Conservation (phyloP, 1,284 basidiomycete species). For the Boletellus deceptivus region DNA sequence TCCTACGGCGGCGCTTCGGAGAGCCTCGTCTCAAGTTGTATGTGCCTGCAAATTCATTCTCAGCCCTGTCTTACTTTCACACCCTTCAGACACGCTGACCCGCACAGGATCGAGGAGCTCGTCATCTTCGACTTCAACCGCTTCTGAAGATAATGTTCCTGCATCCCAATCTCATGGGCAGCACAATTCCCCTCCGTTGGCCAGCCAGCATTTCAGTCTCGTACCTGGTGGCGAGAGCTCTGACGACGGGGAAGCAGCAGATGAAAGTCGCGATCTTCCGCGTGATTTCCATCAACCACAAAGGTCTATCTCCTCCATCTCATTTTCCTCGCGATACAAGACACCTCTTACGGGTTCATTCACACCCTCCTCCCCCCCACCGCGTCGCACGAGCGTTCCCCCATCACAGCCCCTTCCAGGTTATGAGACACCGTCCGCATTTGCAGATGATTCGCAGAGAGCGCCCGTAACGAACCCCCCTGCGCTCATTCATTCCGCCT, state of each 20-base stretch:
- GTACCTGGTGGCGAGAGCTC: slow-evolving; percentile 22
- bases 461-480: slow-evolving; percentile 40
- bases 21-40: slow-evolving; percentile 69
- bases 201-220: not conserved
- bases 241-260: slow-evolving; percentile 44
- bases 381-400: slow-evolving; percentile 36
- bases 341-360: slow-evolving; percentile 69
- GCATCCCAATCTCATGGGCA: slow-evolving; percentile 19
- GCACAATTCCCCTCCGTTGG: slow-evolving; percentile 19
- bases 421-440: slow-evolving; percentile 72
- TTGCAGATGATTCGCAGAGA: slow-evolving; percentile 46
- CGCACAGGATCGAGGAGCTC: slow-evolving; percentile 46
- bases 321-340: slow-evolving; percentile 67
- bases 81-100: slow-evolving; percentile 18
- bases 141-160: slow-evolving; percentile 42
- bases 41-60: slow-evolving; percentile 23
- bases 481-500: slow-evolving; percentile 37
- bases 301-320: slow-evolving; percentile 62
- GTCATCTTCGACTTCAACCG: slow-evolving; percentile 59
- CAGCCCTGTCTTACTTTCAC: slow-evolving; percentile 1
- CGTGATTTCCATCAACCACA: slow-evolving; percentile 41
- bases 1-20: slow-evolving; percentile 71
- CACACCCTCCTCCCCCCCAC: slow-evolving; percentile 51
- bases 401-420: slow-evolving; percentile 64
- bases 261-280: slow-evolving; percentile 48